Evolutionary conservation across 345 rosid species (phyloP), one percentile per base, ranked within the genome.

Genomic region (Durio zibethinus): DNA sequence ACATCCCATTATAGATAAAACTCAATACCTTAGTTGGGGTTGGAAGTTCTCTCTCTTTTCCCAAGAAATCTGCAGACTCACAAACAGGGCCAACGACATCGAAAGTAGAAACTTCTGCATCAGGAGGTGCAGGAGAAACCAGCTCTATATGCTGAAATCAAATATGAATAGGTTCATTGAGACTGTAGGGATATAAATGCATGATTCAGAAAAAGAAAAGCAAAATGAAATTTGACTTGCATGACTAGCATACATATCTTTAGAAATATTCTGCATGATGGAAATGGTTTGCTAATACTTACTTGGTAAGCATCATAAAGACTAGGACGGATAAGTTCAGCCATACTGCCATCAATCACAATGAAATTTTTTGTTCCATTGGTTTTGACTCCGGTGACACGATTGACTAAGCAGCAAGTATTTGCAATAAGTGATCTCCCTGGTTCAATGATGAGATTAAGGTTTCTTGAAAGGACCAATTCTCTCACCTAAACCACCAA

Each of bases 31-130:
- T 77, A 18, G 85, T 27, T 57, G 98, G 99, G 68, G 97, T 87
- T 36, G 98, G 90, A 45, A 97, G 99, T 82, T 94, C 93, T 86
- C 99, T 89, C 7, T 91, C 90, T 80, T 96, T 96, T 14, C 99
- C 99, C 82, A 96, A 75, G 93, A 97, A 97, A 85, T 97, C 99
- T 52, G 99, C 99, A 73, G 99, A 97, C 77, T 97, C 99, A 15
- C 99, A 97, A 69, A 97, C 99, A 54, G 99, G 99, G 53, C 99
- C 99, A 18, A 97, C 99, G 73, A 97, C 94, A 64, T 97, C 99
- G 72, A 92, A 97, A 40, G 84, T 92, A 6, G 93, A 83, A 74
- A 84, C 78, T 74, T 91, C 97, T 1, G 92, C 87, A 59, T 82
- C 88, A 23, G 91, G 74, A 16, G 87, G 82, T 45, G 90, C 15